These are phyloP conservation scores for Anisogramma anomala DNA, from an alignment of 2,329 filamentous ascomycete genomes.

Conservation along the genomic window DNA sequence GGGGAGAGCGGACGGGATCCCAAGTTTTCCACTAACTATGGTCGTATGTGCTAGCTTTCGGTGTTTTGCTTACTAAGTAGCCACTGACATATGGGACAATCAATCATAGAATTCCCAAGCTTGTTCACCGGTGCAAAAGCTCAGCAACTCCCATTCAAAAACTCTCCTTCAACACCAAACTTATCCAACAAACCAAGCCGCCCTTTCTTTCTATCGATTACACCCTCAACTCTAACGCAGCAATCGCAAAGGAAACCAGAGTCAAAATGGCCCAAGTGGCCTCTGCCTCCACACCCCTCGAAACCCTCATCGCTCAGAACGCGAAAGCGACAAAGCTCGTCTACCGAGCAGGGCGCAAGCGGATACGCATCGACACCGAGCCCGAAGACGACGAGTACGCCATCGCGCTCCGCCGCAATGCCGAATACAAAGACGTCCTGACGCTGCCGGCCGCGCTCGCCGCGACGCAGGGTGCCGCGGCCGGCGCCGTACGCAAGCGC, in stretches of 20 bases:
- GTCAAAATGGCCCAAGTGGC: conserved; percentile 20
- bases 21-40: no score
- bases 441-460: conserved; percentile 68
- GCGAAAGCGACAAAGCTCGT: conserved; percentile 29
- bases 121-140: no score
- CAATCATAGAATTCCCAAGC: no score
- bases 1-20: no score
- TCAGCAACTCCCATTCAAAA: background rate
- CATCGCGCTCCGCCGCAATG: conserved; percentile 47
- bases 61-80: background rate
- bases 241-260: no score
- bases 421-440: conserved; percentile 68
- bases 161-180: background rate
- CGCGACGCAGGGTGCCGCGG: conserved; percentile 57
- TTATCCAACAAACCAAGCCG: background rate
- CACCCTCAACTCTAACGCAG: background rate
- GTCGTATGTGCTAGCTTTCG: background rate
- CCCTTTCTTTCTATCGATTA: background rate
- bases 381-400: conserved; percentile 30
- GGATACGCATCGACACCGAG: conserved; percentile 27
- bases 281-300: conserved; percentile 24
- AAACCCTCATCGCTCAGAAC: conserved; percentile 29
- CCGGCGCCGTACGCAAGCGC: conserved; percentile 50
- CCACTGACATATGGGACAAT: no score
- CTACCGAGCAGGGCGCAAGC: conserved; percentile 26